These are phyloP conservation scores for Zizania palustris DNA, from an alignment of 202 grass and related monocot genomes.

Conservation along the genomic window DNA sequence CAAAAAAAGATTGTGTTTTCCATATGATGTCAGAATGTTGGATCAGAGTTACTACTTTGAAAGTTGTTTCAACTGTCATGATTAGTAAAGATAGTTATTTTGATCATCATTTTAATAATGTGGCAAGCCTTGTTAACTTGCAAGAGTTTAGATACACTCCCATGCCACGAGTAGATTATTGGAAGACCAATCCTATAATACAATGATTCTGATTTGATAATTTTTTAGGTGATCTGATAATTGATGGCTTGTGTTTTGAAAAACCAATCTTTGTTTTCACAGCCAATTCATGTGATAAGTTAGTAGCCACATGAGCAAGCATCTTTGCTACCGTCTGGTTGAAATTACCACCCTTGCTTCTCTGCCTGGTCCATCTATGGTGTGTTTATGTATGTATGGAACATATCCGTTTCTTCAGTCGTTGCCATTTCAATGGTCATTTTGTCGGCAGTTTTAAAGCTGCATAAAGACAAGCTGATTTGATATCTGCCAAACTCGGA, in stretches of 20 bases:
- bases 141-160: background rate
- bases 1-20: slow-evolving; percentile 6
- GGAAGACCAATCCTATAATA: background rate
- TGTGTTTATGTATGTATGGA: background rate
- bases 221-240: background rate
- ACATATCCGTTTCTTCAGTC: slow-evolving; percentile 47
- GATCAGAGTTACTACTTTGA: background rate
- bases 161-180: background rate
- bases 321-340: background rate
- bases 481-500: slow-evolving; percentile 21
- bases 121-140: background rate
- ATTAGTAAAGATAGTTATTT: background rate
- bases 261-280: background rate
- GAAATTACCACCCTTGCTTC: background rate
- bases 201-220: background rate
- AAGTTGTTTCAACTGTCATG: background rate
- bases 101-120: background rate
- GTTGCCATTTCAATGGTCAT: background rate
- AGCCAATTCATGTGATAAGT: no score
- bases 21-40: slow-evolving; percentile 23
- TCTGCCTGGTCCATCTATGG: background rate
- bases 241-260: background rate
- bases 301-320: no score
- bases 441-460: background rate
- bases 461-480: background rate